Conservation (phyloP, 2,329 filamentous ascomycete genomes). For the Diplodia intermedia region DNA sequence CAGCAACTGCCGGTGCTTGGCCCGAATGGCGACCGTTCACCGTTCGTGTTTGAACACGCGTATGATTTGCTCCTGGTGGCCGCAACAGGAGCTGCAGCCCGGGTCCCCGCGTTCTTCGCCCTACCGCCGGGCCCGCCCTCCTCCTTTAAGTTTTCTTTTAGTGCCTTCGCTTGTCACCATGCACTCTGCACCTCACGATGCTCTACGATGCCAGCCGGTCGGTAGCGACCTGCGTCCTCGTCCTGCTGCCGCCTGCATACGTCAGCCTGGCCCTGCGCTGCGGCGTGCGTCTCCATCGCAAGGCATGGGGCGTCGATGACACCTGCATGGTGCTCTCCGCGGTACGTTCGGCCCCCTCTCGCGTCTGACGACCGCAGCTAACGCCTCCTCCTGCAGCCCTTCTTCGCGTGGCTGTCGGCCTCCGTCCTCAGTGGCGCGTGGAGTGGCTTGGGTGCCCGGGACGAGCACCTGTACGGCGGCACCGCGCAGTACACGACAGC, state of each 20-base stretch:
- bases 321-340: conserved; percentile 1
- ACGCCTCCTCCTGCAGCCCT: background rate
- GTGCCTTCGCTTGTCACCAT: background rate
- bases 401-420: conserved; percentile 16
- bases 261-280: background rate
- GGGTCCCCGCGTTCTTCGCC: background rate
- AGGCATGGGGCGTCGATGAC: conserved; percentile 1
- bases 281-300: background rate
- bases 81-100: background rate
- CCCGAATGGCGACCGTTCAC: background rate
- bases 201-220: background rate
- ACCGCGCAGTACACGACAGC: background rate
- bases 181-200: background rate
- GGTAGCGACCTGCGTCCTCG: background rate
- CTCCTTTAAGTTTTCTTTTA: background rate
- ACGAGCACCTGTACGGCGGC: background rate
- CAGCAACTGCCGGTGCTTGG: background rate
- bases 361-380: background rate
- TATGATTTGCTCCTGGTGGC: background rate
- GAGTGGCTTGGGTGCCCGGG: background rate
- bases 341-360: background rate
- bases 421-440: background rate
- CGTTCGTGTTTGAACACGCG: background rate
- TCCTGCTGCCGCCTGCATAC: background rate
- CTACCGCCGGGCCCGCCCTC: background rate